Conservation (phyloP, 768 basidiomycete species). For the Plicaturopsis crispa region DNA sequence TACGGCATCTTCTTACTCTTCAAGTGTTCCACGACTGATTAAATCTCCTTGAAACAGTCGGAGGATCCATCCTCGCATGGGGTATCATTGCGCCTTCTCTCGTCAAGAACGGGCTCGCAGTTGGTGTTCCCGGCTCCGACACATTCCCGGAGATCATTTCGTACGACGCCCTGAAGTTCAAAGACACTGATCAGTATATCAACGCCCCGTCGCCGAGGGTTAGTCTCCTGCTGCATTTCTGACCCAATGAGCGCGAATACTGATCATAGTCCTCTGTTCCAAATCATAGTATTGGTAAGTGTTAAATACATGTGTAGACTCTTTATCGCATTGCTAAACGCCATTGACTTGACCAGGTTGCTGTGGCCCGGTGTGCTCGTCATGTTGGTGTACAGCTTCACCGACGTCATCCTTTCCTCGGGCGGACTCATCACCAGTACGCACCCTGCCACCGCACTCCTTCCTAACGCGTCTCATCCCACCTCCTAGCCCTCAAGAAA, state of each 20-base stretch:
- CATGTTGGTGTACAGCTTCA: constrained; percentile 55
- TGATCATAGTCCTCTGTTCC: too few relatives aligned
- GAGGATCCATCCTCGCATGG: constrained; percentile 51
- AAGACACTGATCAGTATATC: constrained; percentile 31
- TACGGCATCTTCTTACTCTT: constrained; percentile 19
- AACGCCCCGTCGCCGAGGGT: constrained; percentile 42
- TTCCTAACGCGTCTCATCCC: too few relatives aligned
- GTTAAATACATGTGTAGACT: too few relatives aligned
- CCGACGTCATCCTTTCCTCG: constrained; percentile 38
- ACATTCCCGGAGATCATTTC: constrained; percentile 34
- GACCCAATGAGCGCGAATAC: too few relatives aligned
- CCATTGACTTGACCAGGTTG: too few relatives aligned
- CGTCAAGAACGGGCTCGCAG: constrained; percentile 43
- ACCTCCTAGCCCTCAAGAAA: constrained; percentile 16
- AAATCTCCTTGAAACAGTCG: constrained; percentile 27
- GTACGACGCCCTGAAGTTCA: constrained; percentile 38
- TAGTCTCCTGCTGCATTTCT: too few relatives aligned
- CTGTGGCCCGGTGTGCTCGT: constrained; percentile 56
- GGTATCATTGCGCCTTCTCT: constrained; percentile 51
- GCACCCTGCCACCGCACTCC: too few relatives aligned
- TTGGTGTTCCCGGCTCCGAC: constrained; percentile 29
- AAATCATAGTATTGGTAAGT: too few relatives aligned
- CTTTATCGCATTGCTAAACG: too few relatives aligned
- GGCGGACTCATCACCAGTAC: constrained; percentile 26
- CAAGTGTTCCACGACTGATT: constrained; percentile 1